Evolutionary conservation across 768 basidiomycete genomes (phyloP).

Genomic region (Rossbeevera mucosa): DNA sequence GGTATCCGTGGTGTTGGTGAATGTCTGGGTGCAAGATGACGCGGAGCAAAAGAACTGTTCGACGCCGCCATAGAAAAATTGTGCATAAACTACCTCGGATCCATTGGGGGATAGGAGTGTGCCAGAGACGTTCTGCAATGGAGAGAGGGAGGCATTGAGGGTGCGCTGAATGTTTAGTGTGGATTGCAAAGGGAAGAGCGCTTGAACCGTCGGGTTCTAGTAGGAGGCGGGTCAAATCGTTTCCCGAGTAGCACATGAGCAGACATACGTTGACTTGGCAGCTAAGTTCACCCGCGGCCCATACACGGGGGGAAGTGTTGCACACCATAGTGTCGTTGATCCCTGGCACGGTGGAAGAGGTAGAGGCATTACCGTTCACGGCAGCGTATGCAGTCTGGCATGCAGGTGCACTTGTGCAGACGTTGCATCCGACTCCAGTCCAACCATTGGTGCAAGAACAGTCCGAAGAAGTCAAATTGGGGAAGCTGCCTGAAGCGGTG

Average conservation of each 20-base stretch:
- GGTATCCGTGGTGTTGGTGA: slow-evolving; percentile 36
- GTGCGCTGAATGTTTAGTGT: slow-evolving; percentile 79
- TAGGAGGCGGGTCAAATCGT: background rate
- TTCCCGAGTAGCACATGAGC: background rate
- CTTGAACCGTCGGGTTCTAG: slow-evolving; percentile 82
- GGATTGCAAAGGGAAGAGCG: slow-evolving; percentile 64
- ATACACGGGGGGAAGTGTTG: slow-evolving; percentile 65
- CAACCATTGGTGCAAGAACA: slow-evolving; percentile 75
- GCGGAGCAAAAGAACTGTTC: slow-evolving; percentile 89
- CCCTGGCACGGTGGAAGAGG: slow-evolving; percentile 24
- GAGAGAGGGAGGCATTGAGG: slow-evolving; percentile 63
- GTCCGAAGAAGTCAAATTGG: slow-evolving; percentile 61
- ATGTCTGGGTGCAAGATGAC: slow-evolving; percentile 60
- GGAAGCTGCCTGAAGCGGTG: slow-evolving; percentile 38
- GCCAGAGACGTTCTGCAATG: slow-evolving; percentile 37
- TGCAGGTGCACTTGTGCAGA: slow-evolving; percentile 62
- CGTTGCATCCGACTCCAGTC: slow-evolving; percentile 76
- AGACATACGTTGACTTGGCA: slow-evolving; percentile 75
- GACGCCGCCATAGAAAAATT: slow-evolving; percentile 72
- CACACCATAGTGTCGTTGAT: slow-evolving; percentile 68
- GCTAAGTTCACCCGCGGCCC: slow-evolving; percentile 76
- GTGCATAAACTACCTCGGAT: slow-evolving; percentile 58
- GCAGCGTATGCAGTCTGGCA: slow-evolving; percentile 63
- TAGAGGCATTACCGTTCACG: slow-evolving; percentile 32
- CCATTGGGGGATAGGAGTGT: slow-evolving; percentile 40